These are phyloP conservation scores for Hymenoscyphus infarciens DNA, from an alignment of 2,329 filamentous ascomycete genomes.

Conservation along the genomic window DNA sequence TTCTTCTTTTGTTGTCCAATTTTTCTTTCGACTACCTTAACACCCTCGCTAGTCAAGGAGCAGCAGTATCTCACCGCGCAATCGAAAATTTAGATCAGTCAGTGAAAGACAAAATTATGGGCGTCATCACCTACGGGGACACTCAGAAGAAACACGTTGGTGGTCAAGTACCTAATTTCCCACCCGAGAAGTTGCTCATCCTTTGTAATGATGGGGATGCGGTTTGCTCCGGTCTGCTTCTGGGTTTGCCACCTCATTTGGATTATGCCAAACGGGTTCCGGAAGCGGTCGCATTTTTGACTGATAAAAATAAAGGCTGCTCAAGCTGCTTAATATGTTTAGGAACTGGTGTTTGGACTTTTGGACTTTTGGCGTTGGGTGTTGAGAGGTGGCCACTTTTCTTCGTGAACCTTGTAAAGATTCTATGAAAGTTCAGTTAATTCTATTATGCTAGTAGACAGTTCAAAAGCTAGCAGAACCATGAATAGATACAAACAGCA, in stretches of 20 bases:
- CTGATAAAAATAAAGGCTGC: constrained; percentile 3
- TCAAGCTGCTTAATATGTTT: not conserved
- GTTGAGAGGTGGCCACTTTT: not conserved
- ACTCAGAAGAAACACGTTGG: constrained; percentile 38
- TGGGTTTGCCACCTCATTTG: constrained; percentile 38
- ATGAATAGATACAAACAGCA: not conserved
- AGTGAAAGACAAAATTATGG: constrained; percentile 34
- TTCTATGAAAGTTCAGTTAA: not conserved
- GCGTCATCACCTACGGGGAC: constrained; percentile 40
- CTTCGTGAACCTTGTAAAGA: not conserved
- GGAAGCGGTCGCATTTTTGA: constrained; percentile 36
- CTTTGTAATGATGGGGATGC: constrained; percentile 47
- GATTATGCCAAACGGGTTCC: constrained; percentile 36
- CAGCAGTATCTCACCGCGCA: constrained; percentile 39
- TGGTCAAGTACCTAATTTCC: constrained; percentile 35
- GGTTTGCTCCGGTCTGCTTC: constrained; percentile 45
- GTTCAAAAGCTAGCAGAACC: not conserved
- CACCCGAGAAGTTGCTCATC: constrained; percentile 36
- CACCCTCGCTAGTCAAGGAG: constrained; percentile 36
- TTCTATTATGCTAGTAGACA: not conserved
- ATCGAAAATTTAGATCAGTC: constrained; percentile 32
- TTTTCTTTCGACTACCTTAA: not conserved
- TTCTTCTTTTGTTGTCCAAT: not conserved
- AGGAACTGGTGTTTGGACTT: not conserved
- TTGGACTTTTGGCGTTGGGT: not conserved